Evolutionary conservation across 148 eudicot species (phyloP).

Genomic region (Fagopyrum homotropicum): DNA sequence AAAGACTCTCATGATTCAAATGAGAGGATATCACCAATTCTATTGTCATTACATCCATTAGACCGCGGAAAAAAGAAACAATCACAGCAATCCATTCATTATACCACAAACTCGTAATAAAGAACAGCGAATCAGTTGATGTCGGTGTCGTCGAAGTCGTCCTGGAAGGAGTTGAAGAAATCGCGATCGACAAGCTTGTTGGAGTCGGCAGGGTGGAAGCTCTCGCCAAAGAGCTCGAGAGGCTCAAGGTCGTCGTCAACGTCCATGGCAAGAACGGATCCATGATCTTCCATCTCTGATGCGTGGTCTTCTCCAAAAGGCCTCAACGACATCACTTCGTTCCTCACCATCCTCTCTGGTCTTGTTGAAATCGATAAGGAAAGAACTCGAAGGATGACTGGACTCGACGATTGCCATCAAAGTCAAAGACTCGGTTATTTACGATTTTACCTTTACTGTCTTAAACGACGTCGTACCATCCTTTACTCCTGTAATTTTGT

Average conservation of each 20-base stretch:
- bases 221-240: slow-evolving; percentile 43
- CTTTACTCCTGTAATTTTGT: too few species aligned
- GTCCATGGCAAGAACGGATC: slow-evolving; percentile 41
- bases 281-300: slow-evolving; percentile 37
- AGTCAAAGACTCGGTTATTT: too few species aligned
- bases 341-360: background rate
- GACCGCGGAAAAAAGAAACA: background rate
- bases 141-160: slow-evolving; percentile 53
- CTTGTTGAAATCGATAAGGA: background rate
- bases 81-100: background rate
- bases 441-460: too few species aligned
- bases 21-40: background rate
- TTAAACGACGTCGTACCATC: too few species aligned
- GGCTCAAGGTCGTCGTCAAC: slow-evolving; percentile 41
- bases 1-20: too few species aligned
- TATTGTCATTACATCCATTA: background rate
- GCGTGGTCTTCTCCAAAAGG: slow-evolving; percentile 20
- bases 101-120: background rate
- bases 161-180: slow-evolving; percentile 50
- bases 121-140: slow-evolving; percentile 27
- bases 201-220: slow-evolving; percentile 14
- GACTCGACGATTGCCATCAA: too few species aligned
- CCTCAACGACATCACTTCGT: slow-evolving; percentile 31
- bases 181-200: slow-evolving; percentile 43
- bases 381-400: too few species aligned